phyloP scores from a whole-genome alignment of 2,329 filamentous ascomycete genomes.

The Pyrenochaeta sp. region DNA sequence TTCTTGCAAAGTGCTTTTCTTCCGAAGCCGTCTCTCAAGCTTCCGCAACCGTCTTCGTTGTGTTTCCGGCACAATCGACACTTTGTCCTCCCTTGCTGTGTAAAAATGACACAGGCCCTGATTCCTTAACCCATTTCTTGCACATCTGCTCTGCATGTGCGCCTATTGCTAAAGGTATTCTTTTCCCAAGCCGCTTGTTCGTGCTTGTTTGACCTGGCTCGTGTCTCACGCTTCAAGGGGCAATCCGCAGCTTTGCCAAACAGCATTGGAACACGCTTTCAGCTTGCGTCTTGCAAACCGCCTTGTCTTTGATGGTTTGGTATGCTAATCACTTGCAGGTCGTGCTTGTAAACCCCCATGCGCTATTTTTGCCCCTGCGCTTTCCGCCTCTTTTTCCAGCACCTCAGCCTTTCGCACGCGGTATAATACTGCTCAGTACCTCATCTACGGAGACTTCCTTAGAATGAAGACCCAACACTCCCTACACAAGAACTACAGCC shows the following conservation, averaged over 20 bases:
- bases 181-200: slow-evolving; percentile 26
- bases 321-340: slow-evolving; percentile 47
- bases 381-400: slow-evolving; percentile 34
- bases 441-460: slow-evolving; percentile 20
- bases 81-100: slow-evolving; percentile 44
- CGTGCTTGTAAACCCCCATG: slow-evolving; percentile 40
- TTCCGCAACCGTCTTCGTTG: slow-evolving; percentile 44
- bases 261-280: slow-evolving; percentile 47
- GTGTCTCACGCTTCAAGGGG: slow-evolving; percentile 39
- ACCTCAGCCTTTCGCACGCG: slow-evolving; percentile 27
- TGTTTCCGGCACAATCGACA: slow-evolving; percentile 38
- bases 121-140: slow-evolving; percentile 27
- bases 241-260: slow-evolving; percentile 42
- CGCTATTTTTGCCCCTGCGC: slow-evolving; percentile 38
- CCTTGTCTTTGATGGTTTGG: slow-evolving; percentile 46
- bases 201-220: slow-evolving; percentile 44
- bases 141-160: slow-evolving; percentile 27
- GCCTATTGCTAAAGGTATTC: slow-evolving; percentile 45
- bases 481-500: slow-evolving; percentile 28
- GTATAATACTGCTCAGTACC: slow-evolving; percentile 15
- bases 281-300: slow-evolving; percentile 49
- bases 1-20: slow-evolving; percentile 39
- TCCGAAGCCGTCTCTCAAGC: slow-evolving; percentile 40
- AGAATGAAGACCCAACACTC: slow-evolving; percentile 36
- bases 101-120: slow-evolving; percentile 37